Evolutionary conservation across 768 basidiomycete species (phyloP).

Genomic region (Termitomyces sp.): DNA sequence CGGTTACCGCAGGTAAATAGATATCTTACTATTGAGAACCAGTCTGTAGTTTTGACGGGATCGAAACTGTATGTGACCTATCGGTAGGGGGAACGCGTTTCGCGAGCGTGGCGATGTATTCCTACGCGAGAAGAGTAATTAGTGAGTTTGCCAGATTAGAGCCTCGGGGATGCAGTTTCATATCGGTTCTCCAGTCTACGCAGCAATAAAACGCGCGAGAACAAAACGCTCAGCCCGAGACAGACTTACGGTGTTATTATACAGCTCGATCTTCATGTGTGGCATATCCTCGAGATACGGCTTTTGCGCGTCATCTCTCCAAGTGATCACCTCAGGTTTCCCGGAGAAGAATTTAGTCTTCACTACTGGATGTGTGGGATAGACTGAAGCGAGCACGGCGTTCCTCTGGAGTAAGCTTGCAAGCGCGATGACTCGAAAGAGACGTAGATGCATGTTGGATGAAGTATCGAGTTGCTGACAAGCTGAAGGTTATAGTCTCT

Average conservation of each 20-base stretch:
- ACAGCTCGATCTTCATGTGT: constrained; percentile 45
- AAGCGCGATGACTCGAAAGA: not conserved
- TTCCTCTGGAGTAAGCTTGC: constrained; percentile 3
- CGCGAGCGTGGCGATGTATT: constrained; percentile 42
- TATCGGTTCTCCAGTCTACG: not conserved
- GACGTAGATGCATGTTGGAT: constrained; percentile 2
- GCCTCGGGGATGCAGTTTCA: not conserved
- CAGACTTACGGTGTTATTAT: constrained; percentile 36
- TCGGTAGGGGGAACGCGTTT: constrained; percentile 37
- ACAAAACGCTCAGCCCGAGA: not conserved
- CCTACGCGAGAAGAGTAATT: constrained; percentile 28
- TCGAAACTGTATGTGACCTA: constrained; percentile 27
- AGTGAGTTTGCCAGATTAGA: not conserved
- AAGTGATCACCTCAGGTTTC: constrained; percentile 38
- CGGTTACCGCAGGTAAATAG: not conserved
- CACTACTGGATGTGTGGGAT: constrained; percentile 49
- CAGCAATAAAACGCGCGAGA: not conserved
- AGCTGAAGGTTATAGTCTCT: not conserved
- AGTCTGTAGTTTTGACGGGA: constrained; percentile 31
- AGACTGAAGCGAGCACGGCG: constrained; percentile 35
- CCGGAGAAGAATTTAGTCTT: constrained; percentile 46
- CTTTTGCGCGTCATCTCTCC: constrained; percentile 45
- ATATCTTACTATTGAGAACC: constrained; percentile 29
- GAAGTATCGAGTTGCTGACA: not conserved
- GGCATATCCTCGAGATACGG: constrained; percentile 46